Percentiles rank a stretch among this genome's conserved stretches.
Conservation (phyloP, 345 rosid genomes). For the Murraya paniculata region DNA sequence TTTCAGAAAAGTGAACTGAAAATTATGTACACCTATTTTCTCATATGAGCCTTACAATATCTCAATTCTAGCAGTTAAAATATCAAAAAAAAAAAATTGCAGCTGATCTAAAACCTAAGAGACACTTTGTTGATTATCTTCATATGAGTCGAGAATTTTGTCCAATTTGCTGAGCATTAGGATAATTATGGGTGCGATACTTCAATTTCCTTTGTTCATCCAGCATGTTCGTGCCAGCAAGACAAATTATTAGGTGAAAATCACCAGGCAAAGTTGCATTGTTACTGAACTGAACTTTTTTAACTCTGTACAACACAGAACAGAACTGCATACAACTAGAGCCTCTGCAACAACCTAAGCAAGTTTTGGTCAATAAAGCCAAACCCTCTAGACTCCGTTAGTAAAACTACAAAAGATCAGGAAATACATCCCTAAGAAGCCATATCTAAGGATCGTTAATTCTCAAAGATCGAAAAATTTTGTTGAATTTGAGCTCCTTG, state of each 20-base stretch:
- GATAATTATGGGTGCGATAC: neutral
- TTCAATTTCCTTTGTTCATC: too few species aligned
- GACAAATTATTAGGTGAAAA: neutral
- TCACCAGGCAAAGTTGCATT: neutral
- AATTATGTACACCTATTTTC: too few species aligned
- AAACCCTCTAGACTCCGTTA: neutral
- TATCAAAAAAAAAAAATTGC: too few species aligned
- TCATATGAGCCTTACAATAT: too few species aligned
- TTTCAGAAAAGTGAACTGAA: too few species aligned
- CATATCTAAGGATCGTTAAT: constrained; percentile 4
- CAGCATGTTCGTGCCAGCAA: too few species aligned
- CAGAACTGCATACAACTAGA: neutral
- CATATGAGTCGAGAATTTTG: neutral
- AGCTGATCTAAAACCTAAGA: too few species aligned
- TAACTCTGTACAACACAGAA: neutral
- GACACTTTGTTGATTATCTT: too few species aligned
- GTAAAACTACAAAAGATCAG: neutral
- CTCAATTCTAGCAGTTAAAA: too few species aligned
- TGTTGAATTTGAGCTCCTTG: constrained; percentile 30
- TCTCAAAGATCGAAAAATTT: constrained; percentile 29
- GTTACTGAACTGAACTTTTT: neutral
- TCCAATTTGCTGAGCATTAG: neutral
- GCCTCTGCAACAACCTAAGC: neutral
- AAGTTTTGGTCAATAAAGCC: neutral
- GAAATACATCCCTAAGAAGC: neutral